These are phyloP conservation scores for Zymoseptoria ardabiliae DNA, from an alignment of 2,329 filamentous ascomycete species.

Conservation along the genomic window DNA sequence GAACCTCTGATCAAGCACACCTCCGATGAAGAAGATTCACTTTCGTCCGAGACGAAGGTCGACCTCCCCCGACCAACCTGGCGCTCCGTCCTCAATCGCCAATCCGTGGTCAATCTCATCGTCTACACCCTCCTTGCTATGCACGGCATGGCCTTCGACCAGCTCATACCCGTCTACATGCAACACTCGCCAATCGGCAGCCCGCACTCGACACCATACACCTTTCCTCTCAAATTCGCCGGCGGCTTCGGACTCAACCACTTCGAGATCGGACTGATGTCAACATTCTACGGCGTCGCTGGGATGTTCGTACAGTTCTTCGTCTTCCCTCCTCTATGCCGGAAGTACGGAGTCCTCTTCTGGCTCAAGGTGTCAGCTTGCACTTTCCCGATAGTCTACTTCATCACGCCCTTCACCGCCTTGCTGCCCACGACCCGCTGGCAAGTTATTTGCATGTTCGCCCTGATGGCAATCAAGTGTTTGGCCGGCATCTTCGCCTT, in stretches of 20 bases:
- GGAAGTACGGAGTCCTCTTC: conserved; percentile 62
- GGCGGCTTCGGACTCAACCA: conserved; percentile 71
- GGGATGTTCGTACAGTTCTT: conserved; percentile 81
- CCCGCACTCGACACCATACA: conserved; percentile 36
- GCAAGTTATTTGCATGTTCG: conserved; percentile 56
- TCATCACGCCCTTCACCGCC: conserved; percentile 73
- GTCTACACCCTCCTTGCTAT: conserved; percentile 64
- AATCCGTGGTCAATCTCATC: conserved; percentile 67
- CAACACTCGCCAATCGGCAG: conserved; percentile 53
- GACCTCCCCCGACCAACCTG: conserved; percentile 37
- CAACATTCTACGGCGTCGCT: conserved; percentile 71
- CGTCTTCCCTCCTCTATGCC: conserved; percentile 69
- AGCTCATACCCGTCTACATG: conserved; percentile 70
- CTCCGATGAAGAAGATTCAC: conserved; percentile 13
- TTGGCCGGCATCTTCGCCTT: conserved; percentile 76
- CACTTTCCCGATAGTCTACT: conserved; percentile 66
- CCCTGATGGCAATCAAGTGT: conserved; percentile 66
- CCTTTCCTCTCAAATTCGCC: conserved; percentile 66
- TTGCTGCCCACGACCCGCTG: conserved; percentile 46
- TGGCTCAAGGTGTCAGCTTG: conserved; percentile 64
- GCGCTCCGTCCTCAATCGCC: conserved; percentile 62
- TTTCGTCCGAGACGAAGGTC: conserved; percentile 11
- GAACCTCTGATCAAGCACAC: conserved; percentile 22
- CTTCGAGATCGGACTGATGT: conserved; percentile 73
- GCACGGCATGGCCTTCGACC: conserved; percentile 21